Percentiles rank a stretch among this genome's conserved stretches.
Conservation (phyloP, 2,329 filamentous ascomycete species). For the Colletotrichum acutatum region DNA sequence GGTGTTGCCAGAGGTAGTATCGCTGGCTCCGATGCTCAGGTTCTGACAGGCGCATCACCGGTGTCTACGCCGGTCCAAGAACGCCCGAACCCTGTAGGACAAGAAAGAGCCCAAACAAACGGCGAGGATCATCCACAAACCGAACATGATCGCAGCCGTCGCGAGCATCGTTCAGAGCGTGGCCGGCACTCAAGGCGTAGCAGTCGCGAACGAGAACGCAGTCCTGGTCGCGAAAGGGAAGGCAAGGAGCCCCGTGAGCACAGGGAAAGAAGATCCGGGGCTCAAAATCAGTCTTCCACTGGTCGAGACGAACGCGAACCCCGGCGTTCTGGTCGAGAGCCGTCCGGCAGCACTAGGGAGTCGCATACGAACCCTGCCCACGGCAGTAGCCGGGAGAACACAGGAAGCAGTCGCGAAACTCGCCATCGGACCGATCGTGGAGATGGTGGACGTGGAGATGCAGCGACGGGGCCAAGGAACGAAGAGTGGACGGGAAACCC, state of each 20-base stretch:
- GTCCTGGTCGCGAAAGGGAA: conserved; percentile 57
- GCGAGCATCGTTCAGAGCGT: conserved; percentile 55
- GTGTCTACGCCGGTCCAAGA: conserved; percentile 61
- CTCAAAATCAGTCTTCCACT: conserved; percentile 37
- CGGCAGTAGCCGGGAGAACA: conserved; percentile 40
- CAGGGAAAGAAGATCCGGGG: conserved; percentile 53
- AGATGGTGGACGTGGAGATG: conserved; percentile 29
- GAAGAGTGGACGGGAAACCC: conserved; percentile 36
- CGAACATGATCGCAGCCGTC: conserved; percentile 57
- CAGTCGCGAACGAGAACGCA: conserved; percentile 59
- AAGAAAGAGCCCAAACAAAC: conserved; percentile 47
- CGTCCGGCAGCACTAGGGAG: conserved; percentile 24
- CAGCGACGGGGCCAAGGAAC: conserved; percentile 42
- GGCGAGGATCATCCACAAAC: conserved; percentile 50
- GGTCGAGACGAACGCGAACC: conserved; percentile 42
- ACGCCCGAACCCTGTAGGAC: conserved; percentile 56
- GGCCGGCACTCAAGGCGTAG: conserved; percentile 50
- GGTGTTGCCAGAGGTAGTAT: conserved; percentile 54
- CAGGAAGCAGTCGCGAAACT: conserved; percentile 26
- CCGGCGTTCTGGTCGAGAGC: conserved; percentile 40
- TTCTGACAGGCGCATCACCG: conserved; percentile 64
- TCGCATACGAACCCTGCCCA: conserved; percentile 20
- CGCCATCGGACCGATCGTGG: conserved; percentile 46
- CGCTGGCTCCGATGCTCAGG: conserved; percentile 66
- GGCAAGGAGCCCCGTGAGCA: conserved; percentile 57